phyloP scores from a whole-genome alignment of 148 eudicot species.

The Talinum fruticosum region DNA sequence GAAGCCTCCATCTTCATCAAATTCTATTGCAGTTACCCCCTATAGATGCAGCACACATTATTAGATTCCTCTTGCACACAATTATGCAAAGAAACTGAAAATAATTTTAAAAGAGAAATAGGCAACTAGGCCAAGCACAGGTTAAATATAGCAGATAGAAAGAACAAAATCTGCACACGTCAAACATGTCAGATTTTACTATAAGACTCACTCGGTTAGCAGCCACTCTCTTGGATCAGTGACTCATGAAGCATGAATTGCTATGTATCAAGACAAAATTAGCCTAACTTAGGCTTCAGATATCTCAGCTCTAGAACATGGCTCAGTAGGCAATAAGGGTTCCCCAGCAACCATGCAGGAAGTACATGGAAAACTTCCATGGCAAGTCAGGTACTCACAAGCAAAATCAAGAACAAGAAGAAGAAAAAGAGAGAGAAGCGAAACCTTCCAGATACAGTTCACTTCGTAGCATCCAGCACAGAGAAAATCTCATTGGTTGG shows the following conservation, averaged over 20 bases:
- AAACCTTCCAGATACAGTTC: background rate
- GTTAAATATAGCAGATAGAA: background rate
- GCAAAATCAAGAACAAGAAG: background rate
- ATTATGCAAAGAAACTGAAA: background rate
- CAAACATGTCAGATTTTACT: background rate
- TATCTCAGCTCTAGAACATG: background rate
- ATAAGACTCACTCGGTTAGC: background rate
- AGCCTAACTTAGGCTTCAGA: background rate
- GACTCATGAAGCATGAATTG: background rate
- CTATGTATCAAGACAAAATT: background rate
- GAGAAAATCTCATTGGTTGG: background rate
- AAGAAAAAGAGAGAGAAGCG: background rate
- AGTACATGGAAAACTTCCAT: background rate
- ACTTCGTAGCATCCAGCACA: background rate
- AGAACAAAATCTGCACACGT: background rate
- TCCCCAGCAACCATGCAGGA: background rate
- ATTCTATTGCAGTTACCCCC: conserved; percentile 87
- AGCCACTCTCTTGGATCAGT: background rate
- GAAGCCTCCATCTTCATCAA: conserved; percentile 82
- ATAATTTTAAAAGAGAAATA: background rate
- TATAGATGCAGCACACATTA: conserved; percentile 18
- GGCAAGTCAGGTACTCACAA: background rate
- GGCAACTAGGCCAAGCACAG: background rate
- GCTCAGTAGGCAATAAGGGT: background rate
- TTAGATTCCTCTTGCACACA: conserved; percentile 19